These are phyloP conservation scores for Nectriaceae sp. DNA, from an alignment of 2,329 filamentous ascomycete species.

Conservation along the genomic window DNA sequence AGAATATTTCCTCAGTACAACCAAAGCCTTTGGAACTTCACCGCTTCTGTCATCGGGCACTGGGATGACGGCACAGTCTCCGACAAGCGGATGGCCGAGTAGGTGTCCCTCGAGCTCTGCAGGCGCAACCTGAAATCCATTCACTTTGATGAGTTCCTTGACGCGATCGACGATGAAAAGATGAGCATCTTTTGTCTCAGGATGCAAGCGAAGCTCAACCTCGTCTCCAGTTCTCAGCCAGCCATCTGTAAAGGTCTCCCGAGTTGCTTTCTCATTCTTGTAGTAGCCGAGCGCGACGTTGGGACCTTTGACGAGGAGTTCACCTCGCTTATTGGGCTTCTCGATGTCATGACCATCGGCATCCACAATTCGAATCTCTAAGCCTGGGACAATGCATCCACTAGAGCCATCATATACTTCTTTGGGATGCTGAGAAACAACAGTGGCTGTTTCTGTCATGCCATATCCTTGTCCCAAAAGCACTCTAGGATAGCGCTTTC, in stretches of 20 bases:
- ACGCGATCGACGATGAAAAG: background rate
- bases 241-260: background rate
- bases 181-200: background rate
- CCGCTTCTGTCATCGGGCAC: slow-evolving; percentile 55
- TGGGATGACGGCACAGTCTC: slow-evolving; percentile 69
- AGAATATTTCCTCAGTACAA: slow-evolving; percentile 33
- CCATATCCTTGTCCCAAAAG: slow-evolving; percentile 53
- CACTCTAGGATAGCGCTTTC: slow-evolving; percentile 63
- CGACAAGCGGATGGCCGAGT: slow-evolving; percentile 40
- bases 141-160: background rate
- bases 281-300: background rate
- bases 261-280: background rate
- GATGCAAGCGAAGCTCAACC: background rate
- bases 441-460: background rate
- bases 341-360: background rate
- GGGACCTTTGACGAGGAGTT: background rate
- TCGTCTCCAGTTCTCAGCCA: background rate
- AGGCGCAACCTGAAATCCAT: slow-evolving; percentile 69
- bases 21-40: slow-evolving; percentile 58
- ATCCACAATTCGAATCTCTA: background rate
- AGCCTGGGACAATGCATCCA: background rate
- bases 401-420: background rate
- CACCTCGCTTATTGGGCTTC: background rate
- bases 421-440: background rate
- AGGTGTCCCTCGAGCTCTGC: slow-evolving; percentile 64